Evolutionary conservation across 805 yeast species (phyloP).

Genomic region (Candida railenensis): DNA sequence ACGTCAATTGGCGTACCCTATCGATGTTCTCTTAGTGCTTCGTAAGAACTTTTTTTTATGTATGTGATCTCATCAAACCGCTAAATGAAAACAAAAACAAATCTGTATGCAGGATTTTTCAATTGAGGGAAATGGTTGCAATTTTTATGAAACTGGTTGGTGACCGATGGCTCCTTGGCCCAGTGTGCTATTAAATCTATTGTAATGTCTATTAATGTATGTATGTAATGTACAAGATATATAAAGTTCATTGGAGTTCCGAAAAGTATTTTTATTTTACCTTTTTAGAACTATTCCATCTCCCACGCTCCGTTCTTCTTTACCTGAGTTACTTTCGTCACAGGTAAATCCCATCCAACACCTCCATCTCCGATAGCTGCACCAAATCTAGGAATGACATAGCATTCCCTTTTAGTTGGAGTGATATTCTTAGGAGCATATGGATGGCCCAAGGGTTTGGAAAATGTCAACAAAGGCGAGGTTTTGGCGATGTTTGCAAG

Average conservation of each 20-base stretch:
- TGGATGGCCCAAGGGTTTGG: constrained; percentile 91
- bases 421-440: constrained; percentile 73
- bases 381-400: constrained; percentile 89
- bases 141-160: too few relatives aligned
- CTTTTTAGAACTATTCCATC: constrained; percentile 15
- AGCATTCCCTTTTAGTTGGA: constrained; percentile 74
- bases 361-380: constrained; percentile 81
- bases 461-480: constrained; percentile 73
- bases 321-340: constrained; percentile 71
- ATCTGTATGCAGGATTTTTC: neutral
- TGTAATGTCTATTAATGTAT: neutral
- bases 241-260: neutral
- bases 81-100: neutral
- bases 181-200: too few relatives aligned
- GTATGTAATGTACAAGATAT: neutral
- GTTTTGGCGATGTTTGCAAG: constrained; percentile 73
- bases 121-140: neutral
- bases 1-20: too few relatives aligned
- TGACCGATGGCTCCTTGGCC: too few relatives aligned
- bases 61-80: constrained; percentile 2
- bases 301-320: constrained; percentile 72
- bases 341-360: constrained; percentile 86
- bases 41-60: neutral
- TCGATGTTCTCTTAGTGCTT: neutral
- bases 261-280: neutral